phyloP scores from a whole-genome alignment of 331 rosid genomes.

The Phaseolus coccineus region DNA sequence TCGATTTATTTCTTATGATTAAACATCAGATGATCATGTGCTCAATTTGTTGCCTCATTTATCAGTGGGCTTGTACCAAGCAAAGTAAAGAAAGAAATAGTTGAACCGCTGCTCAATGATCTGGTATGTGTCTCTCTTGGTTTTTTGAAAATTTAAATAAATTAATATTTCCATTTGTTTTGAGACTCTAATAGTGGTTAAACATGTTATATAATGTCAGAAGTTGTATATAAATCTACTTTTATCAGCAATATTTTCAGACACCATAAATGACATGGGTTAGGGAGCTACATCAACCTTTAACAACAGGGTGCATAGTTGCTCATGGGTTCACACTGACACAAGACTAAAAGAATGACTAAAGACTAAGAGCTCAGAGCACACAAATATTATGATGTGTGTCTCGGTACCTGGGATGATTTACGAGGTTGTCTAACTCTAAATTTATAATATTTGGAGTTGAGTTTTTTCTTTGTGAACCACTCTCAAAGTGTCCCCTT shows the following conservation, averaged over 20 bases:
- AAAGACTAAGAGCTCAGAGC: no score
- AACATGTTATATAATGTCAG: slow-evolving; percentile 11
- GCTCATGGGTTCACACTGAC: no score
- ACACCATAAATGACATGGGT: not conserved
- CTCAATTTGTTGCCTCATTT: slow-evolving; percentile 44
- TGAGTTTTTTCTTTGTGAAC: no score
- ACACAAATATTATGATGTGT: no score
- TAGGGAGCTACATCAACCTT: no score
- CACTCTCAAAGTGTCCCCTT: no score
- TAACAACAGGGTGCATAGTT: no score
- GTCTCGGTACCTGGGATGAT: no score
- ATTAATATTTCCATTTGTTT: not conserved
- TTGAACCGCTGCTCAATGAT: slow-evolving; percentile 74
- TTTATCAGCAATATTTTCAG: not conserved
- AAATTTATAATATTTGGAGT: no score
- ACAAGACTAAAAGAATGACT: no score
- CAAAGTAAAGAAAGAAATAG: slow-evolving; percentile 81
- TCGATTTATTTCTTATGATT: not conserved
- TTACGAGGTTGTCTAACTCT: no score
- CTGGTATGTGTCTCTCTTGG: slow-evolving; percentile 60
- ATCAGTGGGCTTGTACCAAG: slow-evolving; percentile 63
- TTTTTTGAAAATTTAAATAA: slow-evolving; percentile 34
- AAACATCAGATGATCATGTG: slow-evolving; percentile 21
- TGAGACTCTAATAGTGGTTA: not conserved
- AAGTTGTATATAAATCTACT: slow-evolving; percentile 13